Conservation (phyloP, 768 basidiomycete genomes). For the Lactarius akahatsu region DNA sequence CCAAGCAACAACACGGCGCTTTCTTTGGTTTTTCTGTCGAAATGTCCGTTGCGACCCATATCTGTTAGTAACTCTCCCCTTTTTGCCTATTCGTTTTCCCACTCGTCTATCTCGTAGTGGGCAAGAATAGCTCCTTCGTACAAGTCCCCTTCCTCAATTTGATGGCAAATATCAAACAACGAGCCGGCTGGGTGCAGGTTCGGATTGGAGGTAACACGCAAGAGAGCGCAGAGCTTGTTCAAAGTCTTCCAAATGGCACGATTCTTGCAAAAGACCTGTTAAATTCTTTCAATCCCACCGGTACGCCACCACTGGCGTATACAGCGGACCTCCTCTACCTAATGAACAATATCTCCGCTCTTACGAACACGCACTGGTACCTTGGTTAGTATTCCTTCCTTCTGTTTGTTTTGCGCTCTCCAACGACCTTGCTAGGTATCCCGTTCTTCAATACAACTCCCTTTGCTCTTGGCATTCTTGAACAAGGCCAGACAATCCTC, state of each 20-base stretch:
- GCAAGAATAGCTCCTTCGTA: conserved; percentile 53
- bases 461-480: conserved; percentile 54
- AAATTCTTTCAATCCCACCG: conserved; percentile 48
- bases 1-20: conserved; percentile 48
- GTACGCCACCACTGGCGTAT: conserved; percentile 65
- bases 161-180: conserved; percentile 65
- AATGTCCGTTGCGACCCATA: conserved; percentile 66
- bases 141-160: conserved; percentile 75
- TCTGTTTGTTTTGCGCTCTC: background rate
- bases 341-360: conserved; percentile 54
- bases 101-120: conserved; percentile 40
- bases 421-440: conserved; percentile 37
- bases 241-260: conserved; percentile 46
- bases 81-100: background rate
- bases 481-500: conserved; percentile 58
- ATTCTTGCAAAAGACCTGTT: conserved; percentile 51
- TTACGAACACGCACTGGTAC: conserved; percentile 68
- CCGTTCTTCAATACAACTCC: conserved; percentile 66
- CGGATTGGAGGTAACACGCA: conserved; percentile 82
- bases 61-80: conserved; percentile 47
- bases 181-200: conserved; percentile 61
- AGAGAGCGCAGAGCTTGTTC: conserved; percentile 56
- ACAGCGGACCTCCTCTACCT: conserved; percentile 67
- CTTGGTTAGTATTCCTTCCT: conserved; percentile 39
- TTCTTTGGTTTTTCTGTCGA: conserved; percentile 78